A percentile compares a stretch with the other conserved stretches of the same genome.
These are phyloP conservation scores for Sugiyamaella smithiae DNA, from an alignment of 805 yeast genomes.

Conservation along the genomic window DNA sequence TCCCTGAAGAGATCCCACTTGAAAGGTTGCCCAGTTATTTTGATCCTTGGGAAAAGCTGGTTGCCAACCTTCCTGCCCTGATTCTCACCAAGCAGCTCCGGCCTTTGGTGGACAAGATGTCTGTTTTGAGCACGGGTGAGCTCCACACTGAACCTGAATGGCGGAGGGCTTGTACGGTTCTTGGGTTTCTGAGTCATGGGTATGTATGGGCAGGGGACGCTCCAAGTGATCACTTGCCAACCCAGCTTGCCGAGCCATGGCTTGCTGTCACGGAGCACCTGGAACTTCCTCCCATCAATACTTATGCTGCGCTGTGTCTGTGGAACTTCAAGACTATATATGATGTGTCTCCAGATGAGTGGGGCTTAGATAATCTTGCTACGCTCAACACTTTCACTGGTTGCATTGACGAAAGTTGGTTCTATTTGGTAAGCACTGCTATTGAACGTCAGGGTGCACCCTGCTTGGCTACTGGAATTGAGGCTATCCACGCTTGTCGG, in stretches of 20 bases:
- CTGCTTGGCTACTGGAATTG: constrained; percentile 63
- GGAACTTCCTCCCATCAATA: constrained; percentile 80
- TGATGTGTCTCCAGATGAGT: constrained; percentile 41
- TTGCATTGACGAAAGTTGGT: constrained; percentile 89
- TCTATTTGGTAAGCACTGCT: constrained; percentile 80
- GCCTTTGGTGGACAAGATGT: constrained; percentile 59
- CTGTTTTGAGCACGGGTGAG: constrained; percentile 49
- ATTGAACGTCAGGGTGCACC: constrained; percentile 82
- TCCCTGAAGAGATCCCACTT: constrained; percentile 69
- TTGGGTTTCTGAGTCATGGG: constrained; percentile 81
- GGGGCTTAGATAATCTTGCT: constrained; percentile 67
- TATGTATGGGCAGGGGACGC: constrained; percentile 75
- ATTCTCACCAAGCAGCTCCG: constrained; percentile 65
- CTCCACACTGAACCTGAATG: constrained; percentile 49
- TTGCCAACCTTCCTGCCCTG: constrained; percentile 65
- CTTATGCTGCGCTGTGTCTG: constrained; percentile 81
- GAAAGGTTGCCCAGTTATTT: constrained; percentile 60
- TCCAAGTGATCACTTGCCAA: constrained; percentile 64
- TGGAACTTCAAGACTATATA: constrained; percentile 79
- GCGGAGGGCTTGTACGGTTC: constrained; percentile 76
- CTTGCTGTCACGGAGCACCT: constrained; percentile 53
- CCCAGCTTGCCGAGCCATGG: constrained; percentile 68
- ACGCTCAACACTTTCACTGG: constrained; percentile 87
- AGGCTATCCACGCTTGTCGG: constrained; percentile 58
- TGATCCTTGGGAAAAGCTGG: constrained; percentile 75